Base-by-base conservation (phyloP, 2,329 filamentous ascomycete genomes). In the Exophiala oligosperma region DNA sequence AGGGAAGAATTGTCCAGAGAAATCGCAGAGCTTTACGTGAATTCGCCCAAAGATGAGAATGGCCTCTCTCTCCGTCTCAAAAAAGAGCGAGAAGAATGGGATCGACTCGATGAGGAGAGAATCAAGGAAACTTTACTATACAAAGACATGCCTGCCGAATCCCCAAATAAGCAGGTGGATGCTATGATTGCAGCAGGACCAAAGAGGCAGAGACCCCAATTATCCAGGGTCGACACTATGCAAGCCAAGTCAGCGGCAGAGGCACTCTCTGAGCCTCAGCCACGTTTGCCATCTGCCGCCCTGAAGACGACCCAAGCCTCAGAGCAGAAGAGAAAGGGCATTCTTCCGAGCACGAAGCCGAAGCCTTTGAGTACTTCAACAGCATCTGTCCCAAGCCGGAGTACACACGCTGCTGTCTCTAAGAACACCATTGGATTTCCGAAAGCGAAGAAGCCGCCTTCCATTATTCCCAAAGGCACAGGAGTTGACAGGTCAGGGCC, bases 351-450 rank as follows among this genome's bases (percentile, higher is more conserved):
- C 23, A 40, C 37, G 14, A 62, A 52, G 38, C 35, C 52, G 2
- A 57, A 54, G 24, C 44, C 44, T 32, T 24, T 49, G 8, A 14
- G 9, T 66, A 74, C 4, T 74, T 79, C 2, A 74, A 77, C 6
- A 81, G 81, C 60, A 74, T 79, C 0, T 79, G 79, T n/a, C 69
- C 73, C 8, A 79, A 83, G 65, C 83, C 85, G 48, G 83, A 84
- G 63, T 81, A 81, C 7, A 79, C 82, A 88, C 1, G 81, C 84
- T 23, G 84, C 83, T 4, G 86, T 85, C 4, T 96, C 92, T 1
- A 85, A 87, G 62, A 92, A 85, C 55, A 96, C 92, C 0, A 81
- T 96, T 43, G 92, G 92, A 14, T 96, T 96, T 71, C 90, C 84
- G 56, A 91, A 89, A 71, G 92, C 92, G 35, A 84, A 90, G 35